Base-by-base conservation (phyloP, 345 rosid genomes). In the Salix udensis region DNA sequence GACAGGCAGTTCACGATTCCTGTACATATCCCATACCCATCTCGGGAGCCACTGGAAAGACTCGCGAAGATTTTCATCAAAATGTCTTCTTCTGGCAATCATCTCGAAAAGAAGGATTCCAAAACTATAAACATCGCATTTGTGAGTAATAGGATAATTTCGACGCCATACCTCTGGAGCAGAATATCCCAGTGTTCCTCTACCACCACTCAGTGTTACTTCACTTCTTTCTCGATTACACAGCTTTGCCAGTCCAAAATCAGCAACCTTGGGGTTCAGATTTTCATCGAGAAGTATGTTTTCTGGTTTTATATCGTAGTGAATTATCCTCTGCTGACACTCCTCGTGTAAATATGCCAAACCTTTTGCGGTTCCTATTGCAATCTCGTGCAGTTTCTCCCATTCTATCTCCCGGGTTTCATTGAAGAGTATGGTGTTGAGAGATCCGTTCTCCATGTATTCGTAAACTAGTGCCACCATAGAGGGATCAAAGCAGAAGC, bases 371-470 rank as follows among this genome's bases (percentile, higher is more conserved):
- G 30, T 76, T 13, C 82, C 82, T 11, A 76, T 19, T 0, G 82
- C 80, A 40, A 82, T 44, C 21, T 9, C 65, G 3, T 62, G 69
- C 36, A 77, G 30, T 21, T 77, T 77, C 48, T 42, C 69, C 79
- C 79, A 77, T 14, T 61, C 64, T 12, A 70, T 61, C 48, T 55
- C 79, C 24, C 42, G 37, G 2, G 2, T 68, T 68, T 68, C 68
- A 21, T 68, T 55, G n/a, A 78, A 78, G 26, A 85, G 36, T 9
- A 61, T 10, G 5, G 21, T 76, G 36, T 83, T 83, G 0, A 83
- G 83, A 4, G 83, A 79, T 6, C 88, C 89, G 50, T 87, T 85
- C 30, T 26, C 70, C 84, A 85, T 84, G 78, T 44, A 88, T 78
- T 88, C 88, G 1, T 70, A 84, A 64, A 88, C 83, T 2, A 84